A percentile compares a stretch with the other conserved stretches of the same genome.
phyloP scores from a whole-genome alignment of 2,329 filamentous ascomycete genomes.

The Fulvia fulva region DNA sequence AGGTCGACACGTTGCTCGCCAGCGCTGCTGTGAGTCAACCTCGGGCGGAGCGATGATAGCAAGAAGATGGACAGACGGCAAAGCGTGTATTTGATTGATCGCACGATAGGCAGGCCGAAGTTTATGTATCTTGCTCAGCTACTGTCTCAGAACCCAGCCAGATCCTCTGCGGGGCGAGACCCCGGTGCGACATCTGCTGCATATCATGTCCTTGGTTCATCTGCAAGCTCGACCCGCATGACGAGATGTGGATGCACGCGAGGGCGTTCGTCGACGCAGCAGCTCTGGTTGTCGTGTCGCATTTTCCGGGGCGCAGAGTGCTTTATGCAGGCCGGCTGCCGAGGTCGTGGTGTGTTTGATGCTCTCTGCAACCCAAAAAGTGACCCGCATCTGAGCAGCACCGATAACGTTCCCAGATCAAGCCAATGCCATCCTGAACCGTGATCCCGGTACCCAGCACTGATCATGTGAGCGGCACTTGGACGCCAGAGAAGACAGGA shows the following conservation, averaged over 20 bases:
- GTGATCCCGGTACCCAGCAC: slow-evolving; percentile 3
- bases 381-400: not conserved
- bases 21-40: not conserved
- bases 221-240: not conserved
- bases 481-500: slow-evolving; percentile 10
- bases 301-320: not conserved
- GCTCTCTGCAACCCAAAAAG: not conserved
- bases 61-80: not conserved
- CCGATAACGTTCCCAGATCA: not conserved
- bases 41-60: not conserved
- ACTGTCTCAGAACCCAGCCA: not conserved
- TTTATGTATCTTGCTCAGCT: not conserved
- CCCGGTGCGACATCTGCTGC: not conserved
- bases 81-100: not conserved
- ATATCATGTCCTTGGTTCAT: not conserved
- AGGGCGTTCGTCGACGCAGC: not conserved
- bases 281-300: not conserved
- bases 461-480: slow-evolving; percentile 9
- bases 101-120: not conserved
- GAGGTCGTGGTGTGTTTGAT: not conserved
- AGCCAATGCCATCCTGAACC: slow-evolving; percentile 2
- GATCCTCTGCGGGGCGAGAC: not conserved
- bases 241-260: not conserved
- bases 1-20: slow-evolving; percentile 4
- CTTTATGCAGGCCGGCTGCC: not conserved